These are phyloP conservation scores for Austroboletus novae-zelandiae DNA, from an alignment of 1,284 basidiomycete species.

Conservation along the genomic window DNA sequence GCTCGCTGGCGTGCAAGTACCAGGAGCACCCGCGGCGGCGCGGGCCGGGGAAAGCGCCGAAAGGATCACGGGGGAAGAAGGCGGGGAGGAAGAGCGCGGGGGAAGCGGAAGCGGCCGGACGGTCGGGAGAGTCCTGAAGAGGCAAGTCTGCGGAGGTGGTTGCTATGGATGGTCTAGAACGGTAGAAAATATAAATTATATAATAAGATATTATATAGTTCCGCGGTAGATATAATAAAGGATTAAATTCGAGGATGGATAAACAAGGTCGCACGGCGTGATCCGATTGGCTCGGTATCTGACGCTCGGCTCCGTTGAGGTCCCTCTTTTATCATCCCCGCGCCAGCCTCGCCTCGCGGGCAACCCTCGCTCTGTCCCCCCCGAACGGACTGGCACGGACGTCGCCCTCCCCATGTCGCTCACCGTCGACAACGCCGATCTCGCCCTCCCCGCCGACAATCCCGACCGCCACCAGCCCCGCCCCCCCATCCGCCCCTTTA, in stretches of 20 bases:
- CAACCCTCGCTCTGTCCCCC: conserved; percentile 36
- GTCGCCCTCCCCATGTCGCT: conserved; percentile 26
- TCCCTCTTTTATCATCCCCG: conserved; percentile 39
- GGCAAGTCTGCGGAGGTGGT: conserved; percentile 13
- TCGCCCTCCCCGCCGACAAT: conserved; percentile 11
- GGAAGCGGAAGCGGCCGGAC: conserved; percentile 27
- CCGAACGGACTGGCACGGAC: conserved; percentile 19
- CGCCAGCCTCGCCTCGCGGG: conserved; percentile 39
- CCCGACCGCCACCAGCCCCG: conserved; percentile 13
- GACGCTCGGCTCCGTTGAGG: conserved; percentile 38
- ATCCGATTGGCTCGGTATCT: conserved; percentile 39
- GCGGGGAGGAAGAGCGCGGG: conserved; percentile 23
- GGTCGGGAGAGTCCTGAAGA: conserved; percentile 28
- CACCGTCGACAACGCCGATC: conserved; percentile 34
- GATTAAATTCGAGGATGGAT: conserved; percentile 1
- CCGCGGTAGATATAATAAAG: conserved; percentile 26
- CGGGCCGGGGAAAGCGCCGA: conserved; percentile 68
- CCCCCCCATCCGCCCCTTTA: conserved; percentile 22
- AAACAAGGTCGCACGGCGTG: conserved; percentile 7
- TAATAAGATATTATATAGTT: conserved; percentile 31
- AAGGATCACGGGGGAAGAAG: conserved; percentile 37
- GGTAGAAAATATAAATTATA: conserved; percentile 21
- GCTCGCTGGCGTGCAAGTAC: conserved; percentile 52
- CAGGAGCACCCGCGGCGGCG: conserved; percentile 53
- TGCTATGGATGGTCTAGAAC: conserved; percentile 17